phyloP scores from a whole-genome alignment of 2,329 filamentous ascomycete genomes.

The Fusarium pseudocircinatum region DNA sequence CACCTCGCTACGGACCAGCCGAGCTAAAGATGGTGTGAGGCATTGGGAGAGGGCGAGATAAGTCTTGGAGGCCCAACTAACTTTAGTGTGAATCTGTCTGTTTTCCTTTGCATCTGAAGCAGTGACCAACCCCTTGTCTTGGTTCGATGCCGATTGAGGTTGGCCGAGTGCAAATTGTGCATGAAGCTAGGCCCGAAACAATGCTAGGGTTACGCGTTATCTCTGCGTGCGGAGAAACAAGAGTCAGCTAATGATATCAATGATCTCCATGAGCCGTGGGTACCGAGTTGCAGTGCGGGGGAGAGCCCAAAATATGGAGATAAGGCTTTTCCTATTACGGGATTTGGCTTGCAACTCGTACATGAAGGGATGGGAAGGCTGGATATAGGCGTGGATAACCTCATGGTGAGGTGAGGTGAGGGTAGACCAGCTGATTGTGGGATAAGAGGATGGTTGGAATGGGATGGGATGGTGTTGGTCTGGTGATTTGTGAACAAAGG shows the following conservation, averaged over 20 bases:
- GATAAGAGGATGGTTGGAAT: background rate
- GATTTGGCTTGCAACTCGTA: slow-evolving; percentile 31
- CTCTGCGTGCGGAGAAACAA: slow-evolving; percentile 29
- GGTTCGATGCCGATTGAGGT: slow-evolving; percentile 30
- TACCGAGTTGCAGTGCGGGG: slow-evolving; percentile 24
- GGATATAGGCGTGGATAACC: slow-evolving; percentile 19
- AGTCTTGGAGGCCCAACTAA: background rate
- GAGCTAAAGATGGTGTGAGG: slow-evolving; percentile 15
- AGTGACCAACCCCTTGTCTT: slow-evolving; percentile 7
- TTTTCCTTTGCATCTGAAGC: slow-evolving; percentile 4
- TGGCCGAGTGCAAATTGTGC: slow-evolving; percentile 33
- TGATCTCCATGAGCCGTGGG: slow-evolving; percentile 12
- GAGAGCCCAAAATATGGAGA: slow-evolving; percentile 14
- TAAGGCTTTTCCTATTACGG: slow-evolving; percentile 32
- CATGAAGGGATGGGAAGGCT: slow-evolving; percentile 29
- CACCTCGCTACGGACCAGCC: background rate
- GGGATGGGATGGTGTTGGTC: background rate
- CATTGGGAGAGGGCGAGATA: slow-evolving; percentile 22
- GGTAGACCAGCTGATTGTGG: background rate
- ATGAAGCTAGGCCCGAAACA: slow-evolving; percentile 22
- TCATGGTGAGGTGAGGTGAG: slow-evolving; percentile 7
- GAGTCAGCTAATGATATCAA: slow-evolving; percentile 17
- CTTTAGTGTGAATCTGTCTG: background rate
- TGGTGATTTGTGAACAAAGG: slow-evolving; percentile 8
- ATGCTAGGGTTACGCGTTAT: slow-evolving; percentile 19